A percentile compares a stretch with the other conserved stretches of the same genome.
phyloP scores from a whole-genome alignment of 2,329 filamentous ascomycete species.

The Byssoonygena ceratinophila region DNA sequence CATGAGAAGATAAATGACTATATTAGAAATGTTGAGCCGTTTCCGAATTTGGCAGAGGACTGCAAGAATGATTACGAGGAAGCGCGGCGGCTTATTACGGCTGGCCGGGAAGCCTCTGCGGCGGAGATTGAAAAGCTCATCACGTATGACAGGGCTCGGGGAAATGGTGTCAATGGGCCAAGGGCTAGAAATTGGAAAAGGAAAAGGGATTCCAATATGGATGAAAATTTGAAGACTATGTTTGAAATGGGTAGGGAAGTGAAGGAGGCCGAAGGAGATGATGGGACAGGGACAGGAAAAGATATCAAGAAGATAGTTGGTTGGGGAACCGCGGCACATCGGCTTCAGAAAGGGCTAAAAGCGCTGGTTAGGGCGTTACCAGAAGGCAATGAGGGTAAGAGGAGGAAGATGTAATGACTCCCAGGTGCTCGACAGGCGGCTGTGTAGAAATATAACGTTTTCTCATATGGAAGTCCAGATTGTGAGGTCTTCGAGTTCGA shows the following conservation, averaged over 20 bases:
- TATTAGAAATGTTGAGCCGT: constrained; percentile 6
- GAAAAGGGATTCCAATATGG: constrained; percentile 11
- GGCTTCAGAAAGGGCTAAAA: constrained; percentile 15
- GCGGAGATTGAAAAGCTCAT: constrained; percentile 15
- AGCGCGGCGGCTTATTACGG: constrained; percentile 15
- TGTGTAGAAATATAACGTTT: no score
- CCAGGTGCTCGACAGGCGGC: no score
- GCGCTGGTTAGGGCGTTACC: constrained; percentile 15
- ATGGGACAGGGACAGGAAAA: background rate
- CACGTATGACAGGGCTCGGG: constrained; percentile 4
- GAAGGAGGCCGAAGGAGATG: background rate
- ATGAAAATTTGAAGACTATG: constrained; percentile 18
- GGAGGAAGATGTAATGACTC: background rate
- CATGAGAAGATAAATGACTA: constrained; percentile 13
- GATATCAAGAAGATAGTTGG: constrained; percentile 7
- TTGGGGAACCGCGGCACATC: constrained; percentile 17
- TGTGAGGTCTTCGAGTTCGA: no score
- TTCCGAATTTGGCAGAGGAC: constrained; percentile 10
- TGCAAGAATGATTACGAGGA: constrained; percentile 16
- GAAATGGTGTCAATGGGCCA: background rate
- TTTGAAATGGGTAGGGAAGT: constrained; percentile 17
- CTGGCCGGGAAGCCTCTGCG: constrained; percentile 15
- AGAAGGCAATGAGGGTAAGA: background rate
- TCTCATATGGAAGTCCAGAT: no score
- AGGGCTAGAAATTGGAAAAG: background rate